Percentiles rank a stretch among this genome's conserved stretches.
phyloP scores from a whole-genome alignment of 352 stramenopile genomes.

The Peronospora tabacina region DNA sequence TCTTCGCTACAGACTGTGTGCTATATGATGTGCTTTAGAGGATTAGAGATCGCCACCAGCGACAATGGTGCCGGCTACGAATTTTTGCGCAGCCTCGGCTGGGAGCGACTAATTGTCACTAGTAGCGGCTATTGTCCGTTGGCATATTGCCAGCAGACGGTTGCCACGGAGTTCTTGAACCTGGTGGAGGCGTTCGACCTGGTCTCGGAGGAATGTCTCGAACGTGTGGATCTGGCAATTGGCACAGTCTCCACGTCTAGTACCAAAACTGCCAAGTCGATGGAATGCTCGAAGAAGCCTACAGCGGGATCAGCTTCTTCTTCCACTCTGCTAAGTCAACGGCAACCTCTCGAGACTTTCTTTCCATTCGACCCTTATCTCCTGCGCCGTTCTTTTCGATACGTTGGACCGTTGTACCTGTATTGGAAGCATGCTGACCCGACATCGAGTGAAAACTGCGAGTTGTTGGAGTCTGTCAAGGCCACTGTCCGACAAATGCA shows the following conservation, averaged over 20 bases:
- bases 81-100: slow-evolving; percentile 75
- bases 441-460: slow-evolving; percentile 59
- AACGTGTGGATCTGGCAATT: slow-evolving; percentile 66
- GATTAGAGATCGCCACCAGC: slow-evolving; percentile 73
- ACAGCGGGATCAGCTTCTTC: slow-evolving; percentile 26
- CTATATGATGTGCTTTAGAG: slow-evolving; percentile 96
- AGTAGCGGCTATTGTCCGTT: slow-evolving; percentile 51
- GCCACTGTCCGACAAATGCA: slow-evolving; percentile 53
- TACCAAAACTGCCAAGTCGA: slow-evolving; percentile 43
- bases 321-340: slow-evolving; percentile 39
- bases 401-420: slow-evolving; percentile 90
- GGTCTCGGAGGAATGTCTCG: slow-evolving; percentile 66
- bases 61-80: slow-evolving; percentile 56
- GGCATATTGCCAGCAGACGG: slow-evolving; percentile 70
- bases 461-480: slow-evolving; percentile 55
- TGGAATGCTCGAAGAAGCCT: slow-evolving; percentile 58
- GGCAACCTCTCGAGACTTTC: slow-evolving; percentile 81
- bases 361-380: slow-evolving; percentile 98
- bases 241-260: slow-evolving; percentile 33
- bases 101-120: slow-evolving; percentile 66
- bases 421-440: slow-evolving; percentile 90
- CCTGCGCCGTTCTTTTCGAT: slow-evolving; percentile 88
- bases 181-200: slow-evolving; percentile 72
- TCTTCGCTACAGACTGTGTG: slow-evolving; percentile 91
- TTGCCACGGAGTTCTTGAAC: slow-evolving; percentile 79